phyloP scores from a whole-genome alignment of 106 monocot genomes.

The Acorus gramineus region DNA sequence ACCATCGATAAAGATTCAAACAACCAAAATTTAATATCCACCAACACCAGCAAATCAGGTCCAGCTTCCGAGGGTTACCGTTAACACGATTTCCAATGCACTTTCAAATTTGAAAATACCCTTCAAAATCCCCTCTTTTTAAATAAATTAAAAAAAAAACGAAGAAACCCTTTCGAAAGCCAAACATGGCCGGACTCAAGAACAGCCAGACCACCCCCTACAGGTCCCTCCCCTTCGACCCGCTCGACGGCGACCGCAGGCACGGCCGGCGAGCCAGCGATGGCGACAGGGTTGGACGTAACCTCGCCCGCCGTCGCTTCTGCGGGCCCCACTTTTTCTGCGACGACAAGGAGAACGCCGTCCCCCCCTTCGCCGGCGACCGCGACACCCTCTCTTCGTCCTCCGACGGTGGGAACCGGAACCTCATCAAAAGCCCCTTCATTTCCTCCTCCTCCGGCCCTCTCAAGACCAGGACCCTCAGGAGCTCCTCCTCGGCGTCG shows the following conservation, averaged over 20 bases:
- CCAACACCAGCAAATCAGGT: too few relatives aligned
- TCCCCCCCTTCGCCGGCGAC: background rate
- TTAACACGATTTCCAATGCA: too few relatives aligned
- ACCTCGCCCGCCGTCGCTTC: too few relatives aligned
- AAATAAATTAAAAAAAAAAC: too few relatives aligned
- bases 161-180: conserved; percentile 8
- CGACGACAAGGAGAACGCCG: conserved; percentile 34
- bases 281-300: too few relatives aligned
- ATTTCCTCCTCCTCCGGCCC: background rate
- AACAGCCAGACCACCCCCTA: conserved; percentile 10
- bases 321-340: background rate
- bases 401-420: background rate
- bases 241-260: conserved; percentile 5
- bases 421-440: background rate
- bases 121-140: too few relatives aligned
- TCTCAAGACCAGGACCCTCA: background rate
- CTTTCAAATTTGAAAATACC: conserved; percentile 16
- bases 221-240: conserved; percentile 28
- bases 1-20: too few relatives aligned
- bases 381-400: background rate
- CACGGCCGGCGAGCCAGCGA: too few relatives aligned
- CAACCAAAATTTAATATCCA: too few relatives aligned
- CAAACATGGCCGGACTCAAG: background rate
- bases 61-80: too few relatives aligned
- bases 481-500: conserved; percentile 21